Conservation (phyloP, 228 moss, liverwort and hornwort genomes). For the Sphagnum fallax region DNA sequence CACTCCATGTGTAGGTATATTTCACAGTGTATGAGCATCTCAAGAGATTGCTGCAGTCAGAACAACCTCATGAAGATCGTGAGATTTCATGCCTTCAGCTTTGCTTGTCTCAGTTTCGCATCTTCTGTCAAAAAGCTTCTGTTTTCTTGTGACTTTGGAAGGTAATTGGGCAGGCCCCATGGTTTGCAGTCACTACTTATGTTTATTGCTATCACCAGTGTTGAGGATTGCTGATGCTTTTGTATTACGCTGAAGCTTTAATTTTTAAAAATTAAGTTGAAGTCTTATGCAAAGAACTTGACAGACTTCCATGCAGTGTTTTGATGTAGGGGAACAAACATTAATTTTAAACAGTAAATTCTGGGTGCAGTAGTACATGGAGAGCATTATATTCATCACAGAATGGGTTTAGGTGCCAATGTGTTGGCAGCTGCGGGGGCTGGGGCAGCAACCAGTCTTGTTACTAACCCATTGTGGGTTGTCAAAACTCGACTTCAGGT, state of each 20-base stretch:
- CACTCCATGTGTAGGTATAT: constrained; percentile 54
- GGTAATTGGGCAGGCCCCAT: too few relatives aligned
- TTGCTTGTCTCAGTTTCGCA: not conserved
- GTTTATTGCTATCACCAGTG: too few relatives aligned
- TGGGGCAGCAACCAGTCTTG: constrained; percentile 90
- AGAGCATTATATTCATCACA: constrained; percentile 54
- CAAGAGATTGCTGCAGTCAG: constrained; percentile 65
- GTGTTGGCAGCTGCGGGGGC: constrained; percentile 91
- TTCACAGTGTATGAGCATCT: constrained; percentile 97
- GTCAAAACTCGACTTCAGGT: constrained; percentile 98
- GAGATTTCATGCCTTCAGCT: constrained; percentile 13
- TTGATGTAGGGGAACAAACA: too few relatives aligned
- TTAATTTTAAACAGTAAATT: too few relatives aligned
- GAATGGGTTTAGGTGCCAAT: constrained; percentile 68
- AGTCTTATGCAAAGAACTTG: too few relatives aligned
- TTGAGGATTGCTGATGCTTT: too few relatives aligned
- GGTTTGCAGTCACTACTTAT: too few relatives aligned
- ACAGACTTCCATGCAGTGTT: too few relatives aligned
- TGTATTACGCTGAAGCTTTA: too few relatives aligned
- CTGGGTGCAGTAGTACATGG: constrained; percentile 13
- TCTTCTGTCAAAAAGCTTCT: too few relatives aligned
- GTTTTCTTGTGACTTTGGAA: too few relatives aligned
- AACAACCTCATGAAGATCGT: constrained; percentile 35
- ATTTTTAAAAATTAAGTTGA: too few relatives aligned
- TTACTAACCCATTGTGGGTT: constrained; percentile 94